Evolutionary conservation across 345 rosid species (phyloP), one percentile per base, ranked within the genome.

Genomic region (Brassica juncea): DNA sequence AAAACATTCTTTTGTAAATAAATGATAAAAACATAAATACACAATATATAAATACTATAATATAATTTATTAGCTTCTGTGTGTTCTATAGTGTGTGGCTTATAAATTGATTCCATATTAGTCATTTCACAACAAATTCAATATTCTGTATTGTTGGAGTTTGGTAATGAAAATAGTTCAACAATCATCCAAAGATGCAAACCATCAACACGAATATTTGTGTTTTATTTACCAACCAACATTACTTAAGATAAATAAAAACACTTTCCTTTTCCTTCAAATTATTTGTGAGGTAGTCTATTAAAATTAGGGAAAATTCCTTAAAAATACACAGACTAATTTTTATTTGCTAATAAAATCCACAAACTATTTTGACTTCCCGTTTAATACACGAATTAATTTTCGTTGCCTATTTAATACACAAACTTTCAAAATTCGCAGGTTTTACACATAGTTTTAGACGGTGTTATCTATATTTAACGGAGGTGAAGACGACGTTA

Each of bases 171-270:
- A 77, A 77, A 65, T 28, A 78, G 72, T 5, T 39, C 28, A 71
- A 25, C 60, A 71, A 39, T 71, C 67, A 77, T 54, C 71, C 15
- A 37, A 77, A 77, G 30, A 32, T 61, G 28, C 5, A 70, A 61
- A 16, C 23, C 23, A 21, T 30, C 5, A 12, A 60, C 12, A 77
- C 7, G 57, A 5, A 52, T 25, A 62, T 11, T 64, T 12, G 30
- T 55, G 71, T 77, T 77, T 70, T 69, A 69, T 69, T 32, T 21
- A 60, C 68, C 59, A 58, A 25, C 27, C 27, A 25, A 25, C 34
- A 31, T 31, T 31, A 31, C 6, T 55, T 60, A n/a, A 42, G n/a
- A 12, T 28, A 28, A 42, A 5, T n/a, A 1, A 59, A 42, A 30
- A 32, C 3, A 63, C 5, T 31, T 62, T 31, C n/a, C 9, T 31